Evolutionary conservation across 2,329 filamentous ascomycete species (phyloP), one percentile per base, ranked within the genome.

Genomic region (Eurotiales sp.): DNA sequence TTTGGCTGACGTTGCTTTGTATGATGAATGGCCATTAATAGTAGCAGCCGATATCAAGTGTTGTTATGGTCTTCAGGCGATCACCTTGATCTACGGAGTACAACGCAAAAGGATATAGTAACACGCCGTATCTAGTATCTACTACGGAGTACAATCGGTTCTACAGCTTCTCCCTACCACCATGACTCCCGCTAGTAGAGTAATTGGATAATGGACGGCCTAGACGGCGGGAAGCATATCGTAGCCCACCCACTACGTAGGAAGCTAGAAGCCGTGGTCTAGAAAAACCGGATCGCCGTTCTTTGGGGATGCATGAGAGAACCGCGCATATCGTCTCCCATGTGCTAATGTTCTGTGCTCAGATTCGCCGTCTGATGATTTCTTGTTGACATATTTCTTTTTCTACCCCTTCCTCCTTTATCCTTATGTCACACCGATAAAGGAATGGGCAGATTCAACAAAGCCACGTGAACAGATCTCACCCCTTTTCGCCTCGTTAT

Each of bases 401-500:
- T 40, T 17, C 21, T 23, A n/a, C n/a, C n/a, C n/a, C n/a, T n/a
- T n/a, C n/a, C n/a, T n/a, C n/a, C 25, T 10, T 27, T 19, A 10
- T 14, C 8, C n/a, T 43, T 43, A 29, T 43, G 40, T 15, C 15
- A 32, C 17, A 30, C 36, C 41, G 22, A 5, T 21, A 41, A 44
- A 41, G 41, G 41, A 51, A 45, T 46, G 30, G 19, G n/a, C 30
- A 39, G 21, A n/a, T 32, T 21, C 49, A n/a, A 40, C 15, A 4
- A 15, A 30, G 41, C 41, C 49, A 51, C 49, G 49, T 51, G 49
- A 45, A 51, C 8, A 12, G 37, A 27, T 21, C n/a, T n/a, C n/a
- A n/a, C n/a, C 46, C 39, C 29, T 42, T 19, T 30, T 17, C 11
- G 2, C 17, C 7, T 23, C 19, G 15, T 19, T 23, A 19, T 44